These are phyloP conservation scores for Dictyostelium capitatum DNA, from an alignment of 78 protist species.

Conservation along the genomic window DNA sequence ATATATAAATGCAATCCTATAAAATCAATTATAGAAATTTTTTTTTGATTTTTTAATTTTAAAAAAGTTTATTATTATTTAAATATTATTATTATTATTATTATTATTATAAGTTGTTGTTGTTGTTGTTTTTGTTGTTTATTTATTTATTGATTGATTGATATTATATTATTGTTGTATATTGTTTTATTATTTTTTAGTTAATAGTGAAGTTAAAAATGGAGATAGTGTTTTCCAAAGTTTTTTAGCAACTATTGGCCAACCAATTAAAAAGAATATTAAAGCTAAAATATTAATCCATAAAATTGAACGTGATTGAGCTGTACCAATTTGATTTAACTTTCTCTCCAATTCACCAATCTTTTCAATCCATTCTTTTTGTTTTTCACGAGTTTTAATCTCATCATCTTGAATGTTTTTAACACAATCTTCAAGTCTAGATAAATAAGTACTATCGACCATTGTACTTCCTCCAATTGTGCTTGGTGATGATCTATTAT, in stretches of 20 bases:
- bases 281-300: constrained; percentile 63
- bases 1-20: no score
- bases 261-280: constrained; percentile 54
- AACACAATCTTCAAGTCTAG: constrained; percentile 65
- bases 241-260: constrained; percentile 68
- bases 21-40: no score
- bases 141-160: neutral
- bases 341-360: constrained; percentile 39
- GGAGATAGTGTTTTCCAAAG: constrained; percentile 22
- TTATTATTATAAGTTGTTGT: neutral
- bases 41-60: no score
- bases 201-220: neutral
- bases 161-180: neutral
- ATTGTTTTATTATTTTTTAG: neutral
- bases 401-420: constrained; percentile 71
- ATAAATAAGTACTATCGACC: constrained; percentile 13
- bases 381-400: constrained; percentile 43
- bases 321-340: neutral
- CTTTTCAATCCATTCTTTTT: constrained; percentile 47
- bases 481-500: neutral
- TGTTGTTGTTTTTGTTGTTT: neutral
- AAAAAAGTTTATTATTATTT: neutral
- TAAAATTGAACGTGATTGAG: constrained; percentile 10
- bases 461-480: neutral
- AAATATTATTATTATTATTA: neutral